Evolutionary conservation across 2,329 filamentous ascomycete genomes (phyloP).

Genomic region (Xylariaceae sp.): DNA sequence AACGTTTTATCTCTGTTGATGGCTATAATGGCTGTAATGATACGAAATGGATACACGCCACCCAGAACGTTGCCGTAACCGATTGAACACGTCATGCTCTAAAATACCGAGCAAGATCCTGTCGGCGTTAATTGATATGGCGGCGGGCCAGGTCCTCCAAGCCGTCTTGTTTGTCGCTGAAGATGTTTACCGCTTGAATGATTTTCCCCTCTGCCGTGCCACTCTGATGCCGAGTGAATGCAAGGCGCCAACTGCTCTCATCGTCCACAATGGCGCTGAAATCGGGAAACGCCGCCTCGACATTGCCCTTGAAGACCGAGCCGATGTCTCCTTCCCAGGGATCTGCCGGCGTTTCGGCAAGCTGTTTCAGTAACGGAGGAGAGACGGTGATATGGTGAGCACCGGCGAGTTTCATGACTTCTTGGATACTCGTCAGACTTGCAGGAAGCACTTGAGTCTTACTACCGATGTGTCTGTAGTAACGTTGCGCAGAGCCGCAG

Average conservation of each 20-base stretch:
- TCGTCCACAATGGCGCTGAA: constrained; percentile 31
- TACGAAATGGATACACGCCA: too few species aligned
- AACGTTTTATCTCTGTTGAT: too few species aligned
- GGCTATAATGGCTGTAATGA: too few species aligned
- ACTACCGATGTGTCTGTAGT: constrained; percentile 41
- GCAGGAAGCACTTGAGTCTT: constrained; percentile 53
- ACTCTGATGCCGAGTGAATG: constrained; percentile 44
- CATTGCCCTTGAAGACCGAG: constrained; percentile 21
- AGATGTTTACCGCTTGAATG: constrained; percentile 53
- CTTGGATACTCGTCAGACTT: constrained; percentile 52
- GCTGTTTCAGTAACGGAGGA: constrained; percentile 45
- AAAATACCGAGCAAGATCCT: too few species aligned
- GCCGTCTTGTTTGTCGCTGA: constrained; percentile 51
- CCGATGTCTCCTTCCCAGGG: constrained; percentile 30
- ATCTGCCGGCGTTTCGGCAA: constrained; percentile 37
- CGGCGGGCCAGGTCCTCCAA: constrained; percentile 37
- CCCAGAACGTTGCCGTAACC: too few species aligned
- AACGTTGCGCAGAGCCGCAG: constrained; percentile 48
- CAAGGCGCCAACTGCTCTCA: constrained; percentile 46
- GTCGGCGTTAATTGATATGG: too few species aligned
- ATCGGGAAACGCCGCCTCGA: constrained; percentile 11
- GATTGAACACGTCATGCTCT: too few species aligned
- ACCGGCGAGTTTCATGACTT: constrained; percentile 56
- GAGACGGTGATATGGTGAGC: constrained; percentile 57
- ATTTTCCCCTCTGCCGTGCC: constrained; percentile 50